Percentiles rank a stretch among this genome's conserved stretches.
phyloP scores from a whole-genome alignment of 2,329 filamentous ascomycete species.

The Penicillium thymicola region DNA sequence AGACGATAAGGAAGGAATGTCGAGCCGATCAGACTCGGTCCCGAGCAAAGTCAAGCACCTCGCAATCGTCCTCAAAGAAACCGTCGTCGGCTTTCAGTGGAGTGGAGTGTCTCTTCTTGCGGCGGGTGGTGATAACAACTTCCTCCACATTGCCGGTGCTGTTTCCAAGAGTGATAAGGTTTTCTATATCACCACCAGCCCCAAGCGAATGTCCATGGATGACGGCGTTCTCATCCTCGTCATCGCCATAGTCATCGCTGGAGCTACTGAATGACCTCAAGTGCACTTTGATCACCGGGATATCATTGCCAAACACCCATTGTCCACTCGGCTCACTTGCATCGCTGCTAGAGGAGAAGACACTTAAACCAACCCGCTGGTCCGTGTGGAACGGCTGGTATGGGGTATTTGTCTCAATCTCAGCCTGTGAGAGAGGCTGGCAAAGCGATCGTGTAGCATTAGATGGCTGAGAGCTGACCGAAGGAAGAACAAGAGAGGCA shows the following conservation, averaged over 20 bases:
- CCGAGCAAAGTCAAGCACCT: slow-evolving; percentile 80
- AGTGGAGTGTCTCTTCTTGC: slow-evolving; percentile 54
- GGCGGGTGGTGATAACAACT: slow-evolving; percentile 76
- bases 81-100: slow-evolving; percentile 54
- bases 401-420: slow-evolving; percentile 92
- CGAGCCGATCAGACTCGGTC: slow-evolving; percentile 47
- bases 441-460: slow-evolving; percentile 39
- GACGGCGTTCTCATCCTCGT: slow-evolving; percentile 25
- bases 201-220: slow-evolving; percentile 29
- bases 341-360: slow-evolving; percentile 51
- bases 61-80: slow-evolving; percentile 91
- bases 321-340: slow-evolving; percentile 38
- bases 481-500: slow-evolving; percentile 44
- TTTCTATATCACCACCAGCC: slow-evolving; percentile 46
- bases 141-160: slow-evolving; percentile 64
- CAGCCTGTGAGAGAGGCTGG: slow-evolving; percentile 68
- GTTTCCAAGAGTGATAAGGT: slow-evolving; percentile 49
- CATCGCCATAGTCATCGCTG: slow-evolving; percentile 39
- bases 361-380: slow-evolving; percentile 72
- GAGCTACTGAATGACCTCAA: slow-evolving; percentile 44
- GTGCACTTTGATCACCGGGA: slow-evolving; percentile 49
- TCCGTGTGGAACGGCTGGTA: slow-evolving; percentile 97
- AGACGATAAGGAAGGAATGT: background rate
- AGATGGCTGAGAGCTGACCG: slow-evolving; percentile 42
- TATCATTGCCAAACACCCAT: slow-evolving; percentile 55